phyloP scores from a whole-genome alignment of 2,329 filamentous ascomycete species.

The Cordyceps cicadae region DNA sequence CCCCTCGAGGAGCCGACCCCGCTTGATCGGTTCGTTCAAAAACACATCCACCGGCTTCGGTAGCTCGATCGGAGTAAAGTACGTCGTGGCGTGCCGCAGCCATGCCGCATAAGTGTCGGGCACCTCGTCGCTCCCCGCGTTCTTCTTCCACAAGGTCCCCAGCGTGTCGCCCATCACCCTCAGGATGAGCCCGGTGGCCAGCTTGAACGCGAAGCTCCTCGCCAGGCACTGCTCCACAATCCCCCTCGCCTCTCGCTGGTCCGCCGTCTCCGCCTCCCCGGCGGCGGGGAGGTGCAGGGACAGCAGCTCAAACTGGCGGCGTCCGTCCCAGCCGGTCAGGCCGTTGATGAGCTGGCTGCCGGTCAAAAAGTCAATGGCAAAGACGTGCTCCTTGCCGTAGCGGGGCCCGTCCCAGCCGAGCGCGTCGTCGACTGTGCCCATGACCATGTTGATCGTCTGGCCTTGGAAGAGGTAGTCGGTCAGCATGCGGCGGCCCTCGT shows the following conservation, averaged over 20 bases:
- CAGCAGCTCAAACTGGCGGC: constrained; percentile 41
- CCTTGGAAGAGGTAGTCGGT: constrained; percentile 52
- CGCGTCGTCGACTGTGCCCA: constrained; percentile 42
- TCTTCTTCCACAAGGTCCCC: constrained; percentile 43
- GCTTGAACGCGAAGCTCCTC: constrained; percentile 46
- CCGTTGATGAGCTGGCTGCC: constrained; percentile 46
- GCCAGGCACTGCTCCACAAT: constrained; percentile 44
- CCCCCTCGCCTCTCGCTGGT: constrained; percentile 39
- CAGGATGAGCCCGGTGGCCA: constrained; percentile 46
- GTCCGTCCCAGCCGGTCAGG: constrained; percentile 42
- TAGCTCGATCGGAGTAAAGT: constrained; percentile 37
- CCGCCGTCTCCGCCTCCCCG: constrained; percentile 27
- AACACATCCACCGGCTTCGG: constrained; percentile 28
- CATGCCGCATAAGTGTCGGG: constrained; percentile 46
- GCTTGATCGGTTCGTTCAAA: constrained; percentile 30
- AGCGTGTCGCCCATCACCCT: constrained; percentile 41
- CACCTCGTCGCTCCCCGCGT: constrained; percentile 39
- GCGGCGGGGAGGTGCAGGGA: constrained; percentile 24
- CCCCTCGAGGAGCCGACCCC: constrained; percentile 21
- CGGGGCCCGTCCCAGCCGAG: constrained; percentile 45
- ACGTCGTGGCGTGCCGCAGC: constrained; percentile 40
- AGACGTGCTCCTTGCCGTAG: constrained; percentile 41
- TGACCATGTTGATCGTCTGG: constrained; percentile 42
- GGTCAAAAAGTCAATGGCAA: constrained; percentile 40
- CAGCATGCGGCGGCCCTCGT: constrained; percentile 34